Percentiles rank a stretch among this genome's conserved stretches.
Evolutionary conservation across 2,329 filamentous ascomycete species (phyloP).

Genomic region (Chrysosporium keratinophilum): DNA sequence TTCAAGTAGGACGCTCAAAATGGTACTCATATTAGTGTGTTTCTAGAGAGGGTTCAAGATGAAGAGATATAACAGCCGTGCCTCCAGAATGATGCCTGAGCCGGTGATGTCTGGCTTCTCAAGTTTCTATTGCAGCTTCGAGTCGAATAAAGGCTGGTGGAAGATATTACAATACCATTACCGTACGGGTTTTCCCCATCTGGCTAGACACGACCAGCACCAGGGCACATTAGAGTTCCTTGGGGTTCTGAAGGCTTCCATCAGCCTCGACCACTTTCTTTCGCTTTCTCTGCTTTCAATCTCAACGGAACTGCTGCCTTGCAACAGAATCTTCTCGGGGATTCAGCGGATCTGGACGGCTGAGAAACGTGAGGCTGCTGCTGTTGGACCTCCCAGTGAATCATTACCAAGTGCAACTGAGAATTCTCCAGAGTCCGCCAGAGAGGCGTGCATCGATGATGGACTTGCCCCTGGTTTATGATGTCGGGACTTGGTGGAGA

Average conservation of each 20-base stretch:
- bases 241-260: constrained; percentile 17
- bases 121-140: not conserved
- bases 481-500: no score
- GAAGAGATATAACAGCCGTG: no score
- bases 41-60: no score
- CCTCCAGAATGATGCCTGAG: no score
- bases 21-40: no score
- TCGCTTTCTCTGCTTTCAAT: not conserved
- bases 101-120: no score
- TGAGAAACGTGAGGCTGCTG: not conserved
- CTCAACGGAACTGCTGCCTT: not conserved
- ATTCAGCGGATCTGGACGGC: not conserved
- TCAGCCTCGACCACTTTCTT: constrained; percentile 12
- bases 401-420: not conserved
- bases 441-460: no score
- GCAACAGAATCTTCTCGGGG: not conserved
- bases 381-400: not conserved
- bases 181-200: constrained; percentile 18
- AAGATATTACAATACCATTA: constrained; percentile 4
- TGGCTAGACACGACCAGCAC: constrained; percentile 9
- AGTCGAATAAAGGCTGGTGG: not conserved
- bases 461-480: no score
- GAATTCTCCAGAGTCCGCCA: not conserved
- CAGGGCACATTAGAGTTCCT: constrained; percentile 11
- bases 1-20: not conserved